Percentiles rank a stretch among this genome's conserved stretches.
Evolutionary conservation across 495 filamentous ascomycete genomes (phyloP).

Genomic region (Penicillium malachiteum): DNA sequence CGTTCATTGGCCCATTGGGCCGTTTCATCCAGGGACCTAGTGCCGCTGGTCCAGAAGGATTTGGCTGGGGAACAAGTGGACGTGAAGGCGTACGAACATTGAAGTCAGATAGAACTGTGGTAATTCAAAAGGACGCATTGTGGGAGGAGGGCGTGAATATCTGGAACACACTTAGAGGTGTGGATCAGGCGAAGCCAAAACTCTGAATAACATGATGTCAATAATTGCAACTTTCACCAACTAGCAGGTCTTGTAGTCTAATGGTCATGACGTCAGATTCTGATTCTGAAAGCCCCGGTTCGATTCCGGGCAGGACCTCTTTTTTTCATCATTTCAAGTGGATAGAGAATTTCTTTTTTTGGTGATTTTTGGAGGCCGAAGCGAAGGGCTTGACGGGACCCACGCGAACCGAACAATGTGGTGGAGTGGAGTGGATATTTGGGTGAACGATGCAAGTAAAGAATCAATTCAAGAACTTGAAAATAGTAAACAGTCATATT

Average conservation of each 20-base stretch:
- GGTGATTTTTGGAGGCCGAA: no score
- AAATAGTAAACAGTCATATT: neutral
- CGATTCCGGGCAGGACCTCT: no score
- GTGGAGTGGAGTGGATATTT: no score
- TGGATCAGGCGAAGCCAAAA: constrained; percentile 10
- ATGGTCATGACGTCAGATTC: no score
- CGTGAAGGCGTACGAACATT: constrained; percentile 39
- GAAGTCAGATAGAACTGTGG: constrained; percentile 44
- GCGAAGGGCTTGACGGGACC: no score
- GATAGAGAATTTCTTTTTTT: no score
- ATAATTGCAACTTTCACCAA: no score
- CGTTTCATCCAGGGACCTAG: constrained; percentile 36
- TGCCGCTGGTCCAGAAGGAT: constrained; percentile 23
- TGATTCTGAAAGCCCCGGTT: no score
- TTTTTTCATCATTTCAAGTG: no score
- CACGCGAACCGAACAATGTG: no score
- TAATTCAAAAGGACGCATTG: constrained; percentile 40
- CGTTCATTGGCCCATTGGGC: constrained; percentile 43
- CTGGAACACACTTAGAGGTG: constrained; percentile 40
- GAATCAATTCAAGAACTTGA: neutral
- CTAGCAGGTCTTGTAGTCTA: no score
- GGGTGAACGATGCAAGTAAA: no score
- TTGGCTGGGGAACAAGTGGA: constrained; percentile 34
- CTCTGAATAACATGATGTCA: constrained; percentile 3
- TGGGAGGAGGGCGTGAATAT: constrained; percentile 49